Evolutionary conservation across 2,329 filamentous ascomycete species (phyloP).

Genomic region (Cladosporium oxysporum): DNA sequence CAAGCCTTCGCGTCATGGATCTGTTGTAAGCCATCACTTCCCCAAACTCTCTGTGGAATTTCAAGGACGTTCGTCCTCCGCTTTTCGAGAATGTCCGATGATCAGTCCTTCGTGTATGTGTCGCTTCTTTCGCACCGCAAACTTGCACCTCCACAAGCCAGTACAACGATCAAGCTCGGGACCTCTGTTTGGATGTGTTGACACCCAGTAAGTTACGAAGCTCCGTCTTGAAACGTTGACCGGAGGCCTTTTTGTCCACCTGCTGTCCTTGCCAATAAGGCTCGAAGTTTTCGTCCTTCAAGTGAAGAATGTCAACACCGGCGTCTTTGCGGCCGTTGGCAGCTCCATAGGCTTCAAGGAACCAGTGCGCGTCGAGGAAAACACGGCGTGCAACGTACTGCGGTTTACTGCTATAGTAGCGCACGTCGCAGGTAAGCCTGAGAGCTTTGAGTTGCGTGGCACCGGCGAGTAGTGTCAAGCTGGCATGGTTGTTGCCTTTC

Average conservation of each 20-base stretch:
- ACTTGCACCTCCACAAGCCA: too few species aligned
- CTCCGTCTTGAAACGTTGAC: not conserved
- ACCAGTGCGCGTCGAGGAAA: conserved; percentile 30
- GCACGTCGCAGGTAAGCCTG: conserved; percentile 28
- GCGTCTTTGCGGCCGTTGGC: conserved; percentile 30
- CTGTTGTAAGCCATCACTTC: too few species aligned
- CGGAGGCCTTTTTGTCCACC: not conserved
- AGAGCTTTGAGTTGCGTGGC: conserved; percentile 32
- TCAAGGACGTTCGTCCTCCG: too few species aligned
- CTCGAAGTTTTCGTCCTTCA: not conserved
- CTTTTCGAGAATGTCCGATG: too few species aligned
- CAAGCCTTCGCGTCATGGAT: too few species aligned
- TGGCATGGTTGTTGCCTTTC: conserved; percentile 28
- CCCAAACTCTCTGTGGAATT: too few species aligned
- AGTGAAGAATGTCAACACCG: conserved; percentile 26
- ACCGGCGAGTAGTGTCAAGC: conserved; percentile 29
- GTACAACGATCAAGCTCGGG: not conserved
- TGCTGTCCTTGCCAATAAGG: not conserved
- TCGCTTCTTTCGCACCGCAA: too few species aligned
- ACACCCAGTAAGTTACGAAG: not conserved
- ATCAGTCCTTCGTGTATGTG: too few species aligned
- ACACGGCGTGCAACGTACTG: conserved; percentile 16
- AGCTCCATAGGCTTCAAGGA: conserved; percentile 31
- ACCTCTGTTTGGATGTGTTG: not conserved
- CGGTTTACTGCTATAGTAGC: conserved; percentile 2